Conservation (phyloP, 192 early-diverging fungal genomes). For the Fimicolochytrium jonesii region DNA sequence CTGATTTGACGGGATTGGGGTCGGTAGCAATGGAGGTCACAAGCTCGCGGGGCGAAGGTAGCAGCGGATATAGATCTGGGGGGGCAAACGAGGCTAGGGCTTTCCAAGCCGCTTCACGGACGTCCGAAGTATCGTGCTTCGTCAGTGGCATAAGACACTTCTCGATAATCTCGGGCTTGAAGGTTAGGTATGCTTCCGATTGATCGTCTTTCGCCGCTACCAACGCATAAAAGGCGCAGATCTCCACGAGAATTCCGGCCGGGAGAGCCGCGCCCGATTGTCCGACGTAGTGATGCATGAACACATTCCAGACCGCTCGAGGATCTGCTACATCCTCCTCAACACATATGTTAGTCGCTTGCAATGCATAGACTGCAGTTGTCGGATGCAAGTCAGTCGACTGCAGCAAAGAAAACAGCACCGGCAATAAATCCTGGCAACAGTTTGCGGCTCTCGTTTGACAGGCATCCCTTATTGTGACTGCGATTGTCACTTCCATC, state of each 20-base stretch:
- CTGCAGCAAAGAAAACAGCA: slow-evolving; percentile 4
- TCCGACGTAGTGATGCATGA: slow-evolving; percentile 13
- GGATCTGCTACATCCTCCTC: slow-evolving; percentile 23
- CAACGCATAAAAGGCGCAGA: slow-evolving; percentile 20
- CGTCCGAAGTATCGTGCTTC: not conserved
- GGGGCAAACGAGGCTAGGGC: slow-evolving; percentile 13
- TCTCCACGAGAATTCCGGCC: not conserved
- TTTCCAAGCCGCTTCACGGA: slow-evolving; percentile 1
- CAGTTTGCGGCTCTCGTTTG: slow-evolving; percentile 2
- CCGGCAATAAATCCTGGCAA: slow-evolving; percentile 21
- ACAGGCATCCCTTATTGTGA: slow-evolving; percentile 8
- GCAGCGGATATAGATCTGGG: slow-evolving; percentile 18
- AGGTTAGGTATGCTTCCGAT: slow-evolving; percentile 13
- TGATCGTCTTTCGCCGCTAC: slow-evolving; percentile 18
- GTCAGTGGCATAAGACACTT: slow-evolving; percentile 5
- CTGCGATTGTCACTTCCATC: slow-evolving; percentile 9
- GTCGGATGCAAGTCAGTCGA: slow-evolving; percentile 5
- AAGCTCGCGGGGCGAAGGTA: slow-evolving; percentile 10
- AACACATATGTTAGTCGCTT: slow-evolving; percentile 18
- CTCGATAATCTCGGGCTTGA: slow-evolving; percentile 19
- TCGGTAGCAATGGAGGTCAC: not conserved
- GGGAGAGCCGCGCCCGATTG: not conserved
- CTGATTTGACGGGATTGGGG: not conserved
- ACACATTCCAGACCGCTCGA: slow-evolving; percentile 26
- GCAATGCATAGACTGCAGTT: not conserved